Evolutionary conservation across 225 moss, liverwort and hornwort species (phyloP).

Genomic region (Polytrichum formosum): DNA sequence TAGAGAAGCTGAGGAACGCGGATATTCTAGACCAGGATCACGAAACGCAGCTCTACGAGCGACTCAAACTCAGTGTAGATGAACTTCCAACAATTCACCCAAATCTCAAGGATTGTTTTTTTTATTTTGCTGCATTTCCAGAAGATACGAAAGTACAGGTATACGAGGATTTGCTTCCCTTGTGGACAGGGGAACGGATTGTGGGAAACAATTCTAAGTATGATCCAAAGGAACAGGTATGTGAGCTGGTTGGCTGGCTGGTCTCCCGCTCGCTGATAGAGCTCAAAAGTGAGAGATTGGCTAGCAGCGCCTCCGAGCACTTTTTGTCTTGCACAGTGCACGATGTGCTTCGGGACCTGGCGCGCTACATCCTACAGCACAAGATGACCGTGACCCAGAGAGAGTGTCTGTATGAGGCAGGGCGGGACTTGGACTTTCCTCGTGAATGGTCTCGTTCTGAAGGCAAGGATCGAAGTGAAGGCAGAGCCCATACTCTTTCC

Average conservation of each 20-base stretch:
- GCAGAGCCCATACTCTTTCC: constrained; percentile 1
- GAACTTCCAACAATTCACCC: not conserved
- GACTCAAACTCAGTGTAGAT: too few relatives aligned
- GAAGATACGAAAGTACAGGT: constrained; percentile 19
- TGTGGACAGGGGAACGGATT: constrained; percentile 35
- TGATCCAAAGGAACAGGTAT: constrained; percentile 20
- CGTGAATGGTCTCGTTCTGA: constrained; percentile 19
- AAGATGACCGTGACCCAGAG: constrained; percentile 1
- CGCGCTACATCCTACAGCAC: constrained; percentile 31
- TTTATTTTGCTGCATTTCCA: constrained; percentile 43
- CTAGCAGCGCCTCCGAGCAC: rapidly evolving
- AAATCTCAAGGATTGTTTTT: constrained; percentile 27
- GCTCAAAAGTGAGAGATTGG: not conserved
- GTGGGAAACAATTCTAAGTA: constrained; percentile 4
- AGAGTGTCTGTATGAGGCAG: constrained; percentile 37
- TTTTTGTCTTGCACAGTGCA: constrained; percentile 32
- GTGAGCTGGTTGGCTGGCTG: constrained; percentile 34
- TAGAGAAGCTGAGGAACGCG: too few relatives aligned
- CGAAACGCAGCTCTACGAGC: too few relatives aligned
- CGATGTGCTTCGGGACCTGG: constrained; percentile 44
- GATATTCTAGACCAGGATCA: too few relatives aligned
- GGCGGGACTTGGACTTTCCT: constrained; percentile 28
- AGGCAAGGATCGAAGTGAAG: not conserved
- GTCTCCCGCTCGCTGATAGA: constrained; percentile 40
- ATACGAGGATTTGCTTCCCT: constrained; percentile 15